Conservation (phyloP, 306 rosid species). For the Lotus japonicus region DNA sequence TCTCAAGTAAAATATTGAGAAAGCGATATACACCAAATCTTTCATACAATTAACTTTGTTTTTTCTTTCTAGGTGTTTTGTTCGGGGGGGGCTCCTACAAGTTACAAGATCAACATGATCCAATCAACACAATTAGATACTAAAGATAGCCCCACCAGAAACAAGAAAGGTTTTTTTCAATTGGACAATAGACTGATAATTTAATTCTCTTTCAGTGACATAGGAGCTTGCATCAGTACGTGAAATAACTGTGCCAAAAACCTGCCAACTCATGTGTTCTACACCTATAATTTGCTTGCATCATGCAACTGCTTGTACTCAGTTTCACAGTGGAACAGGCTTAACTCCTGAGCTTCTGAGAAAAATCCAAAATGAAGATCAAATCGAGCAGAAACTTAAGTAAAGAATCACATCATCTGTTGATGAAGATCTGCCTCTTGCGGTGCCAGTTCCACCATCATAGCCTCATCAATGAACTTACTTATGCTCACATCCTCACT, state of each 20-base stretch:
- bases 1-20: too few species aligned
- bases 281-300: not conserved
- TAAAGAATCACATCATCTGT: conserved; percentile 66
- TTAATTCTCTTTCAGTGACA: not conserved
- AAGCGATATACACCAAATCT: not conserved
- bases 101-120: conserved; percentile 2
- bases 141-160: too few species aligned
- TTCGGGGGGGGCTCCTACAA: not conserved
- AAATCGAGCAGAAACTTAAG: not conserved
- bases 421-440: conserved; percentile 98
- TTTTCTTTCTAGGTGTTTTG: not conserved
- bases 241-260: not conserved
- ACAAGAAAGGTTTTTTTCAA: not conserved
- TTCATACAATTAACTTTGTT: not conserved
- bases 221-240: not conserved
- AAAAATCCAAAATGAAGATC: not conserved
- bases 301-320: conserved; percentile 30
- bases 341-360: not conserved
- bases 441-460: conserved; percentile 99
- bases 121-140: not conserved
- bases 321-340: not conserved
- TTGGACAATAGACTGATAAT: not conserved
- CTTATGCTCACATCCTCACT: conserved; percentile 96
- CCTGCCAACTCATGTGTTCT: not conserved
- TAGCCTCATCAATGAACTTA: conserved; percentile 94